Evolutionary conservation across 805 yeast genomes (phyloP).

Genomic region (Saturnispora galanensis): DNA sequence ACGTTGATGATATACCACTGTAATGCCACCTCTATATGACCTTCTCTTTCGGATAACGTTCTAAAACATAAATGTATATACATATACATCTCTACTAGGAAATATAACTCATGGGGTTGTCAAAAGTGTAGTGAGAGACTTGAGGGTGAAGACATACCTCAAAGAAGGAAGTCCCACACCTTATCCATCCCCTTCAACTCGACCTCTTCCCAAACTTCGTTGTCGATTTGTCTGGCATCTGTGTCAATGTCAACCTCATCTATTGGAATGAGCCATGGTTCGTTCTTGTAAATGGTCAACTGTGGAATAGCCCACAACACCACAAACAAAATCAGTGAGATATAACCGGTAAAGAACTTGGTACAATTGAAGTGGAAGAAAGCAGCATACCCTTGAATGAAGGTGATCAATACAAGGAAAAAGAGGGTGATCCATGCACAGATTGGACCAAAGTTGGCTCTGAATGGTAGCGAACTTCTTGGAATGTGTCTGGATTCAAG

Average conservation of each 20-base stretch:
- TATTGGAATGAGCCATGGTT: constrained; percentile 34
- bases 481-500: constrained; percentile 53
- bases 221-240: constrained; percentile 11
- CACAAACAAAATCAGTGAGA: constrained; percentile 54
- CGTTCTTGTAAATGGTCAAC: constrained; percentile 43
- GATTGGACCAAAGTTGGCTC: constrained; percentile 58
- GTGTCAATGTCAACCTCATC: constrained; percentile 44
- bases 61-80: no score
- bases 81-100: no score
- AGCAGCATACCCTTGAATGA: constrained; percentile 62
- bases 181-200: constrained; percentile 1
- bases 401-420: constrained; percentile 43
- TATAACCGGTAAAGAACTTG: constrained; percentile 58
- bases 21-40: no score
- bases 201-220: constrained; percentile 46
- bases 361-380: constrained; percentile 47
- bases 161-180: constrained; percentile 1
- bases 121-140: no score
- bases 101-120: no score
- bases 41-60: no score
- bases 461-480: constrained; percentile 62
- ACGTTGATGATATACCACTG: no score
- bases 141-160: no score
- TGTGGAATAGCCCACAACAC: constrained; percentile 38
- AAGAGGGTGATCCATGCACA: constrained; percentile 53